These are phyloP conservation scores for Excoecaria cochinchinensis DNA, from an alignment of 345 rosid genomes.

Conservation along the genomic window DNA sequence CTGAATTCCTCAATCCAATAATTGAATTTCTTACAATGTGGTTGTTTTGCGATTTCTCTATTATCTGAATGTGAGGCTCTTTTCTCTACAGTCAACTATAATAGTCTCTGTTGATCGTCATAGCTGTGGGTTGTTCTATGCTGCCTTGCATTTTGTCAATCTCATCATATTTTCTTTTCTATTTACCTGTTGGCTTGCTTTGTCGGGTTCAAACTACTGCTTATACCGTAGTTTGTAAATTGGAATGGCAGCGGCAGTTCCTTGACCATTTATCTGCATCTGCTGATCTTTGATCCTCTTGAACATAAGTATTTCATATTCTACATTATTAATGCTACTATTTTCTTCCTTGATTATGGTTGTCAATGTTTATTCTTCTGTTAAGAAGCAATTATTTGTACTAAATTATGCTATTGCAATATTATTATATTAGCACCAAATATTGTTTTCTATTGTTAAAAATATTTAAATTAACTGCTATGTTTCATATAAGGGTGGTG, in stretches of 20 bases:
- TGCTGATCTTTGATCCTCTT: background rate
- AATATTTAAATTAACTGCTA: background rate
- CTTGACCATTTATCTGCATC: background rate
- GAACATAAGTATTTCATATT: background rate
- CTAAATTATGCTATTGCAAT: background rate
- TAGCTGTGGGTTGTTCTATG: background rate
- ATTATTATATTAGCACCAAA: background rate
- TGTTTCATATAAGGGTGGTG: background rate
- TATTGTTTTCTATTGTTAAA: background rate
- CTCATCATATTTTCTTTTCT: background rate
- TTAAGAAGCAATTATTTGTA: background rate
- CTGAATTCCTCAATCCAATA: background rate
- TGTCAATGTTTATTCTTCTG: background rate
- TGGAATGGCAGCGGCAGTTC: background rate
- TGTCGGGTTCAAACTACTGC: background rate
- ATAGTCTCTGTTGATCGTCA: background rate
- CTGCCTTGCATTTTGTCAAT: background rate
- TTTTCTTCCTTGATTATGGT: background rate
- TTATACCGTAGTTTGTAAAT: background rate
- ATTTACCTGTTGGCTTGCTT: background rate
- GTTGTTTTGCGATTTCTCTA: background rate
- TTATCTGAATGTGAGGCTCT: background rate
- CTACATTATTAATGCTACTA: background rate
- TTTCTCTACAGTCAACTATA: background rate
- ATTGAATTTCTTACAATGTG: background rate